phyloP scores from a whole-genome alignment of 108 stramenopile genomes.

The Epipyxis sp. region DNA sequence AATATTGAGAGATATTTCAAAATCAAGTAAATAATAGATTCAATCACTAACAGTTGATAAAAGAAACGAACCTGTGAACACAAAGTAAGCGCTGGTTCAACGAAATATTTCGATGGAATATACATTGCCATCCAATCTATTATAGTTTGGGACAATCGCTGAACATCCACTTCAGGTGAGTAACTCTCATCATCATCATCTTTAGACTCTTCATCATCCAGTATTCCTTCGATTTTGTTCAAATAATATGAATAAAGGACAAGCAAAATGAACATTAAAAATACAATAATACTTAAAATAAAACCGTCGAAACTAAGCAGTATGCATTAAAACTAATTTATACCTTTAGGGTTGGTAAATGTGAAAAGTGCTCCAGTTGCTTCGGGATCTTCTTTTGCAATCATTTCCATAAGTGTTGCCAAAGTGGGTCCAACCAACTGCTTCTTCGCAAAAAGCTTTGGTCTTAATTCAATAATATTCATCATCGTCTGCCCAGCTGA shows the following conservation, averaged over 20 bases:
- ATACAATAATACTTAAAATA: too few species aligned
- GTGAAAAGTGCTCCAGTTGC: slow-evolving; percentile 90
- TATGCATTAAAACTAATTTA: slow-evolving; percentile 70
- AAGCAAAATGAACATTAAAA: too few species aligned
- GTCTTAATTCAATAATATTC: slow-evolving; percentile 59
- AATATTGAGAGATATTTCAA: too few species aligned
- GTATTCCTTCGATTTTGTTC: background rate
- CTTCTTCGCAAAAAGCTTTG: slow-evolving; percentile 81
- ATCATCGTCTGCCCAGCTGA: slow-evolving; percentile 9
- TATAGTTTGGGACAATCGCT: slow-evolving; percentile 87
- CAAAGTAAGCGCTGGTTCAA: slow-evolving; percentile 74
- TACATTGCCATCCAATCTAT: slow-evolving; percentile 92
- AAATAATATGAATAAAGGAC: background rate
- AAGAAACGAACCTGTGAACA: too few species aligned
- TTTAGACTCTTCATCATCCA: slow-evolving; percentile 64
- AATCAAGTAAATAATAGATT: too few species aligned
- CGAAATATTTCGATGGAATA: slow-evolving; percentile 88
- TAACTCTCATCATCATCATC: slow-evolving; percentile 65
- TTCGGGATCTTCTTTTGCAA: slow-evolving; percentile 75
- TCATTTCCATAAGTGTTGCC: slow-evolving; percentile 71
- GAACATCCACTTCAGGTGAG: slow-evolving; percentile 67
- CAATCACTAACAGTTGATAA: too few species aligned
- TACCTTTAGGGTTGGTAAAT: slow-evolving; percentile 76
- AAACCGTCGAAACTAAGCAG: background rate
- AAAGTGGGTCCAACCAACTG: slow-evolving; percentile 36